Percentiles rank a stretch among this genome's conserved stretches.
Conservation (phyloP, 2,329 filamentous ascomycete genomes). For the Colletotrichum spaethianum region DNA sequence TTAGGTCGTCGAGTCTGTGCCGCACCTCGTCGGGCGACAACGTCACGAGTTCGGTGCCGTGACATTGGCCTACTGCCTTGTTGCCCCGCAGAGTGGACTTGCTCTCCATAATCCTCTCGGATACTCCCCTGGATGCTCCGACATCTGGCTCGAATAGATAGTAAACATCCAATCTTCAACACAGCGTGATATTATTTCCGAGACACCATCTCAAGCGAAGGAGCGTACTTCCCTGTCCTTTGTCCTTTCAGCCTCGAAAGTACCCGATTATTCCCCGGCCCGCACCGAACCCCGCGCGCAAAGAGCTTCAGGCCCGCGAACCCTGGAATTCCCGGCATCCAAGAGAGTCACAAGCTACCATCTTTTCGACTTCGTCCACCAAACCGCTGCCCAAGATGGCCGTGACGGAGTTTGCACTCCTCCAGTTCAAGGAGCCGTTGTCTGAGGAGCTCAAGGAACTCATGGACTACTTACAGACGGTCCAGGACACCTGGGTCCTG, state of each 20-base stretch:
- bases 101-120: conserved; percentile 3
- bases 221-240: not conserved
- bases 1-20: conserved; percentile 32
- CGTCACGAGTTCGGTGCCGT: conserved; percentile 23
- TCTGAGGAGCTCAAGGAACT: conserved; percentile 50
- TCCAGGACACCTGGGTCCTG: conserved; percentile 59
- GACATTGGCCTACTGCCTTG: conserved; percentile 17
- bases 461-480: conserved; percentile 49
- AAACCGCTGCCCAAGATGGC: conserved; percentile 47
- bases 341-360: not conserved
- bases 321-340: conserved; percentile 10
- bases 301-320: conserved; percentile 22
- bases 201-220: not conserved
- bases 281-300: conserved; percentile 37
- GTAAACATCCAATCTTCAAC: not conserved
- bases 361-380: not conserved
- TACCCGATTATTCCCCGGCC: conserved; percentile 15
- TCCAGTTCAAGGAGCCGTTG: conserved; percentile 51
- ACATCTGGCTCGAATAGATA: not conserved
- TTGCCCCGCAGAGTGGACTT: conserved; percentile 24
- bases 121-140: not conserved
- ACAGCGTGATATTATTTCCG: not conserved
- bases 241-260: not conserved
- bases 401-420: conserved; percentile 57
- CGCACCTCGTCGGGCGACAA: conserved; percentile 21